Percentiles rank a stretch among this genome's conserved stretches.
These are phyloP conservation scores for Mycena epipterygia DNA, from an alignment of 768 basidiomycete species.

Conservation along the genomic window DNA sequence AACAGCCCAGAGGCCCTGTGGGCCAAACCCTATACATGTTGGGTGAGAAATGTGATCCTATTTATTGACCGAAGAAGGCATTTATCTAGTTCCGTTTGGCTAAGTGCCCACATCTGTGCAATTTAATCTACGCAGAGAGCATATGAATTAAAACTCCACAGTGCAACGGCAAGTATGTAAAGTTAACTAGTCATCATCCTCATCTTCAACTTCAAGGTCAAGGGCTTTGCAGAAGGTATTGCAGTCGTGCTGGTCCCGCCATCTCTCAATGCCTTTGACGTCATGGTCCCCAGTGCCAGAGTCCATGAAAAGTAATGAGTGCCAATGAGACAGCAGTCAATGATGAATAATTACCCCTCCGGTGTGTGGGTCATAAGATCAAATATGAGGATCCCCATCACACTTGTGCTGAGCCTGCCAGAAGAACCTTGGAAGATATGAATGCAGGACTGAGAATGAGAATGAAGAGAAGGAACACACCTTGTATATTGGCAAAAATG, in stretches of 20 bases:
- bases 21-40: no score
- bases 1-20: no score
- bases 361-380: constrained; percentile 18
- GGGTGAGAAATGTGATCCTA: no score
- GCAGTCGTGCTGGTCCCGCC: constrained; percentile 22
- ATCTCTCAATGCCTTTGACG: constrained; percentile 9
- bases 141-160: neutral
- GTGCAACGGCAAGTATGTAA: neutral
- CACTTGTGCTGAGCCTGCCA: constrained; percentile 11
- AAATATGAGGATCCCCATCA: constrained; percentile 19
- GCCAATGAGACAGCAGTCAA: neutral
- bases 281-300: constrained; percentile 14
- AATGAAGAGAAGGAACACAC: neutral
- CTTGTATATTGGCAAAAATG: constrained; percentile 9
- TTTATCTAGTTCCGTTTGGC: no score
- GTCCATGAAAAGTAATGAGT: neutral
- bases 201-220: constrained; percentile 5
- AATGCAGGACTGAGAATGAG: neutral
- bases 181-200: neutral
- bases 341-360: neutral
- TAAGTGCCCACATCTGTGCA: no score
- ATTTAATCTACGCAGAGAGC: no score
- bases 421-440: constrained; percentile 6
- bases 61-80: no score
- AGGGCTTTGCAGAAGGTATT: constrained; percentile 6